Percentiles rank a stretch among this genome's conserved stretches.
phyloP scores from a whole-genome alignment of 179 eudicot genomes.

The Spinacia oleracea region DNA sequence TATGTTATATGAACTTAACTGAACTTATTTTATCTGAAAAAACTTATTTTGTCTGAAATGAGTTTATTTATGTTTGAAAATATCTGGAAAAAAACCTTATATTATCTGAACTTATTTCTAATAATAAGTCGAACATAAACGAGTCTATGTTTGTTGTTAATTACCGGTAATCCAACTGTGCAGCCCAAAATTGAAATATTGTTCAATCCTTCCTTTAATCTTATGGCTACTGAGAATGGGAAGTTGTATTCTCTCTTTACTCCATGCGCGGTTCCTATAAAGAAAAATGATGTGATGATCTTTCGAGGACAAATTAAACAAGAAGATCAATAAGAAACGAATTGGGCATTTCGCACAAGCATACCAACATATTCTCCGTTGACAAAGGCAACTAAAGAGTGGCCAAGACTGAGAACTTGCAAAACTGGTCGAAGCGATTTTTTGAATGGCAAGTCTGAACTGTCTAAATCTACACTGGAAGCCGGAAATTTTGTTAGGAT shows the following conservation, averaged over 20 bases:
- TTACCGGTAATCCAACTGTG: slow-evolving; percentile 80
- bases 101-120: too few relatives aligned
- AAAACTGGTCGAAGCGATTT: slow-evolving; percentile 63
- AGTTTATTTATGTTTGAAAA: too few relatives aligned
- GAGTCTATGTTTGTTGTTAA: slow-evolving; percentile 26
- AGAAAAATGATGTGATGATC: not conserved
- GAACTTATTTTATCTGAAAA: too few relatives aligned
- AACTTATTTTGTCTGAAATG: too few relatives aligned
- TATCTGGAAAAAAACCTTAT: too few relatives aligned
- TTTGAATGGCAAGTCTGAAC: slow-evolving; percentile 64
- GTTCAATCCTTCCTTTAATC: slow-evolving; percentile 65
- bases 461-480: slow-evolving; percentile 60
- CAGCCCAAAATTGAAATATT: slow-evolving; percentile 53
- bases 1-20: too few relatives aligned
- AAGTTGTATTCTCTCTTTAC: slow-evolving; percentile 60
- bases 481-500: not conserved
- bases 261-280: slow-evolving; percentile 74
- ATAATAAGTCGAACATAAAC: too few relatives aligned
- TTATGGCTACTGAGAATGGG: slow-evolving; percentile 45
- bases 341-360: not conserved
- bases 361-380: slow-evolving; percentile 78
- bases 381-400: slow-evolving; percentile 66
- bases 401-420: slow-evolving; percentile 73
- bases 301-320: not conserved
- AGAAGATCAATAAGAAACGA: too few relatives aligned